These are phyloP conservation scores for Diatrype stigma DNA, from an alignment of 2,329 filamentous ascomycete genomes.

Conservation along the genomic window DNA sequence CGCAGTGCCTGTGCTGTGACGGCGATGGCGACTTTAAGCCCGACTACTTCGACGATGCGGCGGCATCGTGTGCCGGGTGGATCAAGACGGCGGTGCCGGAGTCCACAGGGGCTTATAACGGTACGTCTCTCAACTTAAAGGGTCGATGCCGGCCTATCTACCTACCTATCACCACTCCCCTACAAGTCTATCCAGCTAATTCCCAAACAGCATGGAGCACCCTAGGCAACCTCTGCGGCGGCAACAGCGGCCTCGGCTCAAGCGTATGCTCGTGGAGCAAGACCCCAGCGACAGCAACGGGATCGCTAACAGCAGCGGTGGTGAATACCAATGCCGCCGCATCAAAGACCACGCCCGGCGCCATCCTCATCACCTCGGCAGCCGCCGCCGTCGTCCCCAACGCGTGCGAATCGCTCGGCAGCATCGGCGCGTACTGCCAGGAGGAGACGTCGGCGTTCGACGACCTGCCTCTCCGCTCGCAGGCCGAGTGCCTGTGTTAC, in stretches of 20 bases:
- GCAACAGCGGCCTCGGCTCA: not conserved
- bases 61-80: conserved; percentile 2
- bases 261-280: not conserved
- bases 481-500: conserved; percentile 9
- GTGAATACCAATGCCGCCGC: no score
- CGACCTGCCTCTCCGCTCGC: conserved; percentile 1
- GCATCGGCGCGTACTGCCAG: conserved; percentile 1
- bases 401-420: conserved; percentile 2
- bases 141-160: no score
- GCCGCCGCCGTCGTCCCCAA: not conserved
- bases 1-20: conserved; percentile 8
- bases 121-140: no score
- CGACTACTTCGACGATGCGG: conserved; percentile 4
- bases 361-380: not conserved
- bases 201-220: conserved; percentile 3
- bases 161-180: no score
- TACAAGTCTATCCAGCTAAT: no score
- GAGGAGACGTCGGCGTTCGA: conserved; percentile 1
- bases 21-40: conserved; percentile 2
- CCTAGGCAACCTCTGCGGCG: conserved; percentile 3
- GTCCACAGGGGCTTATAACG: conserved; percentile 1
- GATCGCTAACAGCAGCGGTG: no score
- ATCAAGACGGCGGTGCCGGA: conserved; percentile 1
- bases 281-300: not conserved
- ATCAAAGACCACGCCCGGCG: not conserved